phyloP scores from a whole-genome alignment of 2,329 filamentous ascomycete genomes.

The Hypoxylon sp. region DNA sequence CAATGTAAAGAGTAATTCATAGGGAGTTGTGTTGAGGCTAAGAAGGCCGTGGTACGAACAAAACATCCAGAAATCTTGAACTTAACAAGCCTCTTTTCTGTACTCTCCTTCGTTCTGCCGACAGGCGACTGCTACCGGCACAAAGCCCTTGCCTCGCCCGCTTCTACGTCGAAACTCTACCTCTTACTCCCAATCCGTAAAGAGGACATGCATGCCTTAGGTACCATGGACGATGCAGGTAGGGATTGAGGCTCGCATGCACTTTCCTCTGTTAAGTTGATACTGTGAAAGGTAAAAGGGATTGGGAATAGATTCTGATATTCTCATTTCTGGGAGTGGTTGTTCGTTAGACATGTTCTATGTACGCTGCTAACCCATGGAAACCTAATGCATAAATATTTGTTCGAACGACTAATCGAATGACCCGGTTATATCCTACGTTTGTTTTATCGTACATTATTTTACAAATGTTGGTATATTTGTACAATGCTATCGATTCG shows the following conservation, averaged over 20 bases:
- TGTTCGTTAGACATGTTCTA: slow-evolving; percentile 10
- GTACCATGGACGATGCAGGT: slow-evolving; percentile 17
- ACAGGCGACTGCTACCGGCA: neutral
- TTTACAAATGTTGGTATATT: slow-evolving; percentile 15
- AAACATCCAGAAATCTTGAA: slow-evolving; percentile 13
- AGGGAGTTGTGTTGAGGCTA: slow-evolving; percentile 32
- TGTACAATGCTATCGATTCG: slow-evolving; percentile 15
- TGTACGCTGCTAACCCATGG: neutral
- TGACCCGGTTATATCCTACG: neutral
- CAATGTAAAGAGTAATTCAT: slow-evolving; percentile 18
- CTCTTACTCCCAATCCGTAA: neutral
- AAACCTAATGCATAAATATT: neutral
- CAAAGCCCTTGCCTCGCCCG: slow-evolving; percentile 15
- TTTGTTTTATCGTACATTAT: slow-evolving; percentile 27
- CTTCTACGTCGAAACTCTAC: slow-evolving; percentile 4
- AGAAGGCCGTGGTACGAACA: slow-evolving; percentile 12
- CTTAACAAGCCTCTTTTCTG: slow-evolving; percentile 4
- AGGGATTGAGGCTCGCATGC: slow-evolving; percentile 24
- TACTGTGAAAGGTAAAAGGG: neutral
- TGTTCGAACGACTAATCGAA: slow-evolving; percentile 11
- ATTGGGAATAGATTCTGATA: neutral
- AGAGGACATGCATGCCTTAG: slow-evolving; percentile 5
- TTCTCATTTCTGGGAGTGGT: slow-evolving; percentile 15
- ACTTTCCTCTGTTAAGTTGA: slow-evolving; percentile 8
- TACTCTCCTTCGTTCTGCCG: slow-evolving; percentile 1